phyloP scores from a whole-genome alignment of 441 rosid species.

The Jatropha multifida region DNA sequence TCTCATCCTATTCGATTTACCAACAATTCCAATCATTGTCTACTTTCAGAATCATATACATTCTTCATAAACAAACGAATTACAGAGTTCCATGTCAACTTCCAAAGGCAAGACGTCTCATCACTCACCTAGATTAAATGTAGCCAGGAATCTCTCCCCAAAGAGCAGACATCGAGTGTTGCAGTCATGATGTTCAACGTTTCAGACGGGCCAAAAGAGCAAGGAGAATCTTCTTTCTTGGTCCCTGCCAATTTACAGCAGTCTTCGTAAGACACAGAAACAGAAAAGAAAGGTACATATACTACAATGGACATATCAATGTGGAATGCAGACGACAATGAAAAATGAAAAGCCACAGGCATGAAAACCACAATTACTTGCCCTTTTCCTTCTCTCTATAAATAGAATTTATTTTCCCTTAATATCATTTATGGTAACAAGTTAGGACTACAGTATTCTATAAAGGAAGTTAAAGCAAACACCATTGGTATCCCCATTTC shows the following conservation, averaged over 20 bases:
- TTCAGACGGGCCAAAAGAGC: constrained; percentile 39
- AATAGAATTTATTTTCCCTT: background rate
- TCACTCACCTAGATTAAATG: background rate
- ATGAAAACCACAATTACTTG: background rate
- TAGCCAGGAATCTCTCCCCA: background rate
- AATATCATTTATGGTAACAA: background rate
- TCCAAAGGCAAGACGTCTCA: background rate
- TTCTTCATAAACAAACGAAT: background rate
- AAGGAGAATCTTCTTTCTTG: constrained; percentile 63
- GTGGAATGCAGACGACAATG: background rate
- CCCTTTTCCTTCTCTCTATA: background rate
- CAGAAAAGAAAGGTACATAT: background rate
- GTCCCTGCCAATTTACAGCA: constrained; percentile 48
- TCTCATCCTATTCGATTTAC: background rate
- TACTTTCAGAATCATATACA: background rate
- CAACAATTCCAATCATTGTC: background rate
- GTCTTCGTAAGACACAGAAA: background rate
- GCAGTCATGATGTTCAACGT: constrained; percentile 21
- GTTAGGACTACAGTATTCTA: background rate
- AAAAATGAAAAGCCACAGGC: background rate
- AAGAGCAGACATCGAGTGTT: background rate
- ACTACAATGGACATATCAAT: background rate
- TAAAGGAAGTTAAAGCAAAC: constrained; percentile 5
- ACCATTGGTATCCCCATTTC: constrained; percentile 74
- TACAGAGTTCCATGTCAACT: background rate